phyloP scores from a whole-genome alignment of 2,329 filamentous ascomycete genomes.

The Alternaria conjuncta region DNA sequence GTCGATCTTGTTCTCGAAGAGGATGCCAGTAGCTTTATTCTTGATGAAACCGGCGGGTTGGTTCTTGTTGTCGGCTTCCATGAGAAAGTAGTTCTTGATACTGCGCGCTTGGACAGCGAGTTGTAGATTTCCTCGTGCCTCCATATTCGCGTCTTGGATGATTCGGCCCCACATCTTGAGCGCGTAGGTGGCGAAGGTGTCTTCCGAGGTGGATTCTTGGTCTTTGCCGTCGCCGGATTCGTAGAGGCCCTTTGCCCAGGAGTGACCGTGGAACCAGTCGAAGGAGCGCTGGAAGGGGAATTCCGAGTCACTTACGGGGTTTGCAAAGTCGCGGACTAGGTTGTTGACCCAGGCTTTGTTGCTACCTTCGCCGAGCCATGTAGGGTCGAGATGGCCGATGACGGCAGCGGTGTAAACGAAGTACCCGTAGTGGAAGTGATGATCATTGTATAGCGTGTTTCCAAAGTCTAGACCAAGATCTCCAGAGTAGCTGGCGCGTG shows the following conservation, averaged over 20 bases:
- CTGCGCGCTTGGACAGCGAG: constrained; percentile 77
- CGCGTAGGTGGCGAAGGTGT: constrained; percentile 85
- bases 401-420: constrained; percentile 88
- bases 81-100: constrained; percentile 83
- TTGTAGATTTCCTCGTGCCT: constrained; percentile 81
- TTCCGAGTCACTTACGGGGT: constrained; percentile 70
- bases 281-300: constrained; percentile 79
- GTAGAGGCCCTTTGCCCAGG: constrained; percentile 86
- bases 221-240: constrained; percentile 79
- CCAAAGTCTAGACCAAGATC: constrained; percentile 79
- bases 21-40: constrained; percentile 75
- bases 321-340: constrained; percentile 83
- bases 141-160: constrained; percentile 76
- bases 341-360: constrained; percentile 85
- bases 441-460: constrained; percentile 81
- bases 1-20: constrained; percentile 97
- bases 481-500: constrained; percentile 64
- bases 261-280: constrained; percentile 93
- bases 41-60: constrained; percentile 79
- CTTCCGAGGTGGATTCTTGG: constrained; percentile 91
- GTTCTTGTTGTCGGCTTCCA: constrained; percentile 72
- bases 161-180: constrained; percentile 94
- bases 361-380: constrained; percentile 67
- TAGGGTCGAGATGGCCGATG: constrained; percentile 79
- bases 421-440: constrained; percentile 78